Conservation (phyloP, 768 basidiomycete species). For the Tulasnella sp. region DNA sequence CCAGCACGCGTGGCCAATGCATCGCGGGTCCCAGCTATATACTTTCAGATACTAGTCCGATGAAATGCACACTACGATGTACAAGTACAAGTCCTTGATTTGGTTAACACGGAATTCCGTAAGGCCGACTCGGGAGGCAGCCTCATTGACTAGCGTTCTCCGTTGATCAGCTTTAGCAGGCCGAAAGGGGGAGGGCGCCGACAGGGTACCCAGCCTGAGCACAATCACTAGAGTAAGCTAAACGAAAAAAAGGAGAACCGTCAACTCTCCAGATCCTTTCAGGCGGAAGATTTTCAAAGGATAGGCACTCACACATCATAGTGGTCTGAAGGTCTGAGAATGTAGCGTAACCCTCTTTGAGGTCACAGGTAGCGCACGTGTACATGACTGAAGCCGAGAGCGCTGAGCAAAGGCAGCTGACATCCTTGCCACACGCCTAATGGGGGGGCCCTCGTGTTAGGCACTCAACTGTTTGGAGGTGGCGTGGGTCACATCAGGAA, state of each 20-base stretch:
- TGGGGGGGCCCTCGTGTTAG: no score
- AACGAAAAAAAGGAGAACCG: background rate
- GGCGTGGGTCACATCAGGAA: no score
- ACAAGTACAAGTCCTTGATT: background rate
- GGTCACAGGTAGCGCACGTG: no score
- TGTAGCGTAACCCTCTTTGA: no score
- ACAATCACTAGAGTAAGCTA: background rate
- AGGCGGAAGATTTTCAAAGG: background rate
- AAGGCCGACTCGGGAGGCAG: background rate
- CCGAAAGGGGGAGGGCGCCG: background rate
- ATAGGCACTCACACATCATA: no score
- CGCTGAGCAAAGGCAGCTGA: no score
- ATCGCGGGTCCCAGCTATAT: no score
- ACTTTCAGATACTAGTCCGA: background rate
- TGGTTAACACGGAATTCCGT: background rate
- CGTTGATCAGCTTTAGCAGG: background rate
- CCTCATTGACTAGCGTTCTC: background rate
- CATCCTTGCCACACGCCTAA: no score
- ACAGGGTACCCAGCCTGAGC: background rate
- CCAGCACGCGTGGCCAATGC: no score
- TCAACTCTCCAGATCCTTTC: background rate
- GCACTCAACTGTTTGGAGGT: no score
- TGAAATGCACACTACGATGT: background rate
- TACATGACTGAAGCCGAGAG: no score
- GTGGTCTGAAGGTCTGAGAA: no score